Evolutionary conservation across 805 yeast genomes (phyloP).

Genomic region (Ogataea methanolica): DNA sequence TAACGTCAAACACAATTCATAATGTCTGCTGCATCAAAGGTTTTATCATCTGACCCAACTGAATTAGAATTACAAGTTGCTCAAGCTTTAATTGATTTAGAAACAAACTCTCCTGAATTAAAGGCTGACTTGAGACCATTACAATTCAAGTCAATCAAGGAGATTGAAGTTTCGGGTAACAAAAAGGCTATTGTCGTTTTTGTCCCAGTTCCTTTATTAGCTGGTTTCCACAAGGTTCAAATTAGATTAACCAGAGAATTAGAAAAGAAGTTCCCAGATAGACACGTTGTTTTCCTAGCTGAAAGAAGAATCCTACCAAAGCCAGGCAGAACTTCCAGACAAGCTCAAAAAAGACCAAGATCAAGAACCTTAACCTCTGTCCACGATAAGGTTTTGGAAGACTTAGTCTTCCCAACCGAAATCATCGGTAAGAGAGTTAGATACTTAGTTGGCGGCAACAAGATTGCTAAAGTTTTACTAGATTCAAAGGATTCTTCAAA

Average conservation of each 20-base stretch:
- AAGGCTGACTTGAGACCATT: conserved; percentile 97
- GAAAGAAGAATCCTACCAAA: conserved; percentile 99
- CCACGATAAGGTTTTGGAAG: conserved; percentile 98
- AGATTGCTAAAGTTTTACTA: conserved; percentile 94
- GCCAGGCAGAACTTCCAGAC: conserved; percentile 95
- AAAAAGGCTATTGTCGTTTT: conserved; percentile 97
- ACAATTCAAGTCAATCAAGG: conserved; percentile 98
- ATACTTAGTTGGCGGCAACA: conserved; percentile 98
- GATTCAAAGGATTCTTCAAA: conserved; percentile 96
- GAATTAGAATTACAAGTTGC: conserved; percentile 99
- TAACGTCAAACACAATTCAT: background rate
- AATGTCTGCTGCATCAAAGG: conserved; percentile 97
- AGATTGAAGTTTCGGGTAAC: conserved; percentile 97
- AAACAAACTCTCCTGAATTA: conserved; percentile 87
- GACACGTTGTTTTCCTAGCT: conserved; percentile 98
- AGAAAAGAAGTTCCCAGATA: conserved; percentile 99
- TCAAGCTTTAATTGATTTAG: conserved; percentile 96
- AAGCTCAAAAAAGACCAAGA: conserved; percentile 98
- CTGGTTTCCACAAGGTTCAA: conserved; percentile 96
- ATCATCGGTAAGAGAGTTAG: conserved; percentile 98
- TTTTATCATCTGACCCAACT: conserved; percentile 91
- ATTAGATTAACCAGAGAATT: conserved; percentile 97
- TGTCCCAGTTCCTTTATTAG: conserved; percentile 94
- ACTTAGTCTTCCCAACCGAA: conserved; percentile 99
- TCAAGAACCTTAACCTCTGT: conserved; percentile 99